Percentiles rank a stretch among this genome's conserved stretches.
Evolutionary conservation across 140 eudicot genomes (phyloP).

Genomic region (Senecio squalidus): DNA sequence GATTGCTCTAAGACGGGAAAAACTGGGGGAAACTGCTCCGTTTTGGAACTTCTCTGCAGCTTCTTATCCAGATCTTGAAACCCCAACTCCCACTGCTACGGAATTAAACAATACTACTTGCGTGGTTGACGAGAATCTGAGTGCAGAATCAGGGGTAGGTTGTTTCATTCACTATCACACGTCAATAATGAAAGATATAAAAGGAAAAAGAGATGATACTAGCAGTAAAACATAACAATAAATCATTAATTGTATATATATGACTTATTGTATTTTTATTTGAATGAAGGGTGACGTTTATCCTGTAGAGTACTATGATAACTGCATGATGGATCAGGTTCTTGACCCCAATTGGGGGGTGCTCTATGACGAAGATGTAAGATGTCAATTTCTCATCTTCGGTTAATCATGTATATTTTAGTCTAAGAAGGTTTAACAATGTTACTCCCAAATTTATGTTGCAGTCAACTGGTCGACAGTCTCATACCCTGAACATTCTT

Average conservation of each 20-base stretch:
- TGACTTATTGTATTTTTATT: conserved; percentile 7
- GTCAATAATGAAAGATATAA: too few relatives aligned
- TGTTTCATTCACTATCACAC: too few relatives aligned
- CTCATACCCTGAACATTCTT: conserved; percentile 82
- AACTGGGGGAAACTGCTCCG: conserved; percentile 80
- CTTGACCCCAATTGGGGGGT: conserved; percentile 95
- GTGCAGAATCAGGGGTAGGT: conserved; percentile 38
- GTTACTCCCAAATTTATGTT: too few relatives aligned
- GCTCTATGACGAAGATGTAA: conserved; percentile 74
- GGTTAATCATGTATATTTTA: background rate
- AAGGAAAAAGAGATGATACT: too few relatives aligned
- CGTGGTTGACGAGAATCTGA: conserved; percentile 16
- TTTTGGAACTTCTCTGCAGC: conserved; percentile 92
- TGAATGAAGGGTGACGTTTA: conserved; percentile 85
- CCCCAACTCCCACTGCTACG: conserved; percentile 20
- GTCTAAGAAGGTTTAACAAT: too few relatives aligned
- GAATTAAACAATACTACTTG: background rate
- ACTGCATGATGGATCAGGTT: conserved; percentile 43
- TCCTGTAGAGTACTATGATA: conserved; percentile 67
- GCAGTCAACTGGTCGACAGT: conserved; percentile 75
- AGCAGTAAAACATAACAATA: too few relatives aligned
- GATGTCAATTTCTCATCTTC: conserved; percentile 10
- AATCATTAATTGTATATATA: background rate
- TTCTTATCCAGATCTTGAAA: conserved; percentile 87
- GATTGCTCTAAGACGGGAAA: conserved; percentile 87